Base-by-base conservation (phyloP, 2,329 filamentous ascomycete species). In the Aureobasidium sp. region DNA sequence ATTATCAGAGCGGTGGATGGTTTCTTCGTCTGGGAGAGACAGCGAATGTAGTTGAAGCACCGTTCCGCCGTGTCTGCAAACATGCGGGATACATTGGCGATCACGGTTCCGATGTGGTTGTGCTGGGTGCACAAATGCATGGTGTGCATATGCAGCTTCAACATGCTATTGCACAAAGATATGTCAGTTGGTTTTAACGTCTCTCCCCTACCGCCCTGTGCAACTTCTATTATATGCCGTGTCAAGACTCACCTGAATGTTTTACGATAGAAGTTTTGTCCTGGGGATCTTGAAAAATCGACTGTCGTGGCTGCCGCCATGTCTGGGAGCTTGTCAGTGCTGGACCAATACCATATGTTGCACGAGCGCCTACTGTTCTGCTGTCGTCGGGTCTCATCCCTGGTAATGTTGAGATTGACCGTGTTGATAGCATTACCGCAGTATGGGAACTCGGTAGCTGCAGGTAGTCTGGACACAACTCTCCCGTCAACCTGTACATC, bases 91-190 rank as follows among this genome's bases (percentile, higher is more conserved):
- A 97, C 77, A 67, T 94, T 96, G n/a, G 76, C 74, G 5, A 93
- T 78, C 14, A 94, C 88, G 0, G 86, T 89, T 4, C 72, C 67
- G 8, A 82, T 71, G 3, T 85, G 83, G 76, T 97, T 97, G 77
- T 93, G 87, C 3, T 80, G 75, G 5, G 89, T 89, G 72, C 95
- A 91, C 68, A 90, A 87, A 72, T 91, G 89, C 86, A 95, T 92
- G 55, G 85, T 79, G 68, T 94, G 89, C 57, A 91, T 87, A 71
- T 96, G 90, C 58, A 94, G 85, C 72, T 91, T 92, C 78, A 97
- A 91, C 3, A 85, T 77, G 69, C 77, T 79, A 64, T 41, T 37
- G 49, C 34, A 31, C 14, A 27, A 31, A 61, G 29, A 63, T 69
- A 59, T 29, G 64, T 69, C 64, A 68, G 65, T 51, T 1, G 11